Evolutionary conservation across 345 rosid species (phyloP), one percentile per base, ranked within the genome.

Genomic region (Xanthoceras sorbifolium): DNA sequence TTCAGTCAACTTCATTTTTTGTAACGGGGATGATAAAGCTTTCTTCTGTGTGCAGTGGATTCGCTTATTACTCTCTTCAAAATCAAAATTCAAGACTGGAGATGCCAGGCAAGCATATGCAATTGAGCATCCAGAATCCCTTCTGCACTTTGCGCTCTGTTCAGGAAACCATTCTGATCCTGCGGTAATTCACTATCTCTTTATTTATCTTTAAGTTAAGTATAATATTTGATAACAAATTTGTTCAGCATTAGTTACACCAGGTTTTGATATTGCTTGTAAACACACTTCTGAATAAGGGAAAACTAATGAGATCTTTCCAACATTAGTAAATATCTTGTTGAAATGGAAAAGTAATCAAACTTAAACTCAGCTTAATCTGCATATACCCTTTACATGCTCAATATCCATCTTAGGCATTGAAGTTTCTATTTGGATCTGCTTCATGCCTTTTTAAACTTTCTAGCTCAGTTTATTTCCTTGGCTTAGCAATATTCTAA

Each of bases 101-200:
- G 96, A 93, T 80, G 85, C 84, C 64, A 84, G 97, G 69, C 89
- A 83, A 83, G 85, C 88, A 42, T 93, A 90, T 82, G 90, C 86
- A 67, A 82, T 90, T 38, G 86, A 90, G 5, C 89, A 77, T 84
- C 85, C 90, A 6, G 99, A 90, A 77, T 88, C 96, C 31, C 97
- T 90, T 75, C 68, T 93, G 44, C 89, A 90, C 81, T 95, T 95
- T 77, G 94, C 97, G 22, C 96, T 95, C 71, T 81, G 96, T 73
- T 89, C 93, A 29, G 98, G 98, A 76, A 93, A 88, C 90, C 98
- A 93, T 87, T 95, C 97, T 3, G 98, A 95, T 86, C 99, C 99
- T n/a, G 90, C 94, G 85, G 99, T 95, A 93, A 75, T 79, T 59
- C 23, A 36, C 66, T 61, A 14, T 52, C 82, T 57, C 67, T 77